A percentile compares a stretch with the other conserved stretches of the same genome.
phyloP scores from a whole-genome alignment of 2,329 filamentous ascomycete genomes.

The Paecilomyces sp. region DNA sequence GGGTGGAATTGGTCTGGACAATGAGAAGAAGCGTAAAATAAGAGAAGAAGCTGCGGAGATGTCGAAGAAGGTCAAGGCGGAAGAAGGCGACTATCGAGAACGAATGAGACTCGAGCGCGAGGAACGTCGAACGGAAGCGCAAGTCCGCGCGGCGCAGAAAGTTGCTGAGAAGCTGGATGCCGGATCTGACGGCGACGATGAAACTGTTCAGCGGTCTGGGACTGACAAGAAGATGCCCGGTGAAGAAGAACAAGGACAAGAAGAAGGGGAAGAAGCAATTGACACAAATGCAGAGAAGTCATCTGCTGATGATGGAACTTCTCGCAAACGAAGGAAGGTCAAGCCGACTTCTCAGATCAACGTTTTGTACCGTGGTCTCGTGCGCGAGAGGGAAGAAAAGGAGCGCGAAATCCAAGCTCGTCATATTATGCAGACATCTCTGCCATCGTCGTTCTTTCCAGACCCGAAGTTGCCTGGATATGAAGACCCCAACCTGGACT shows the following conservation, averaged over 20 bases:
- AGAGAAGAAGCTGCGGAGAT: constrained; percentile 54
- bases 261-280: constrained; percentile 9
- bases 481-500: constrained; percentile 62
- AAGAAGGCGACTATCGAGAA: constrained; percentile 67
- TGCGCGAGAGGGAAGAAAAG: constrained; percentile 61
- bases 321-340: constrained; percentile 6
- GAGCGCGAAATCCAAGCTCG: constrained; percentile 27
- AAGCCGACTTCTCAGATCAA: constrained; percentile 62
- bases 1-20: constrained; percentile 76
- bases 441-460: constrained; percentile 28
- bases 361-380: constrained; percentile 70
- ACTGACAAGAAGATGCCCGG: constrained; percentile 5
- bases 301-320: neutral
- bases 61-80: constrained; percentile 55
- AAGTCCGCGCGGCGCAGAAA: constrained; percentile 71
- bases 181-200: constrained; percentile 32
- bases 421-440: constrained; percentile 23
- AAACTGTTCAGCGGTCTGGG: constrained; percentile 10
- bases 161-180: constrained; percentile 70
- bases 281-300: constrained; percentile 3
- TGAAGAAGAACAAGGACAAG: constrained; percentile 9
- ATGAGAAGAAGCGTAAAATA: constrained; percentile 71
- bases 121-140: constrained; percentile 58
- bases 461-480: constrained; percentile 53
- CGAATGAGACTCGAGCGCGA: constrained; percentile 65